Evolutionary conservation across 306 rosid genomes (phyloP), one percentile per base, ranked within the genome.

Genomic region (Canavalia gladiata): DNA sequence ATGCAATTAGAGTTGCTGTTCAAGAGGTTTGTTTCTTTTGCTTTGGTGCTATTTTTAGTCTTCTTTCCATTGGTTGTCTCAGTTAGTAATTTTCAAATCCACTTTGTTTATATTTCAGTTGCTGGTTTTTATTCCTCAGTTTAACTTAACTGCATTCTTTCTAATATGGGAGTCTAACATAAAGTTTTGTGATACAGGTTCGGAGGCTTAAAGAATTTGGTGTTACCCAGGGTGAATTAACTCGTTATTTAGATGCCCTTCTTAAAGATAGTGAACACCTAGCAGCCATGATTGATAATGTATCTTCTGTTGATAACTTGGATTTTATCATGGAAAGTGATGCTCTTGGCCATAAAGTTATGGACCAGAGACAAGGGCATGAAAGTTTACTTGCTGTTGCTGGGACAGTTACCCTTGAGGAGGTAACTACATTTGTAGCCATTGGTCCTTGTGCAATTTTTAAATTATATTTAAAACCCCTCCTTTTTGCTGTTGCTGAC

Each of bases 261-360:
- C 80, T 95, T 80, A 95, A 93, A 87, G 99, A 95, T 57, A 95
- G 99, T 78, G 99, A 95, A 83, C 99, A 95, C 89, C 80, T 95
- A 43, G 99, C 99, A 47, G 99, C 98, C 85, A 91, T 95, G 97
- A 90, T 95, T 78, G 99, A 95, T 87, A 95, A 95, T 76, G 97
- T 95, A 76, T 92, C 99, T 69, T 95, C 99, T 18, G 99, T 95
- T 85, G 99, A 95, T 92, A 95, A 95, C 87, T 86, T 95, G 97
- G 97, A 95, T 88, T 95, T 95, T 86, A 91, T 90, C 78, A 95
- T 95, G 99, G 99, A 95, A 90, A 91, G 98, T 75, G 99, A 95
- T 81, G 99, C 99, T 6, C 87, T 95, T 68, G 89, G 98, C 62
- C 99, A 95, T 87, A 87, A 89, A 58, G 97, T 95, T 72, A 95